Evolutionary conservation across 2,329 filamentous ascomycete species (phyloP).

Genomic region (Sporothrix globosa): DNA sequence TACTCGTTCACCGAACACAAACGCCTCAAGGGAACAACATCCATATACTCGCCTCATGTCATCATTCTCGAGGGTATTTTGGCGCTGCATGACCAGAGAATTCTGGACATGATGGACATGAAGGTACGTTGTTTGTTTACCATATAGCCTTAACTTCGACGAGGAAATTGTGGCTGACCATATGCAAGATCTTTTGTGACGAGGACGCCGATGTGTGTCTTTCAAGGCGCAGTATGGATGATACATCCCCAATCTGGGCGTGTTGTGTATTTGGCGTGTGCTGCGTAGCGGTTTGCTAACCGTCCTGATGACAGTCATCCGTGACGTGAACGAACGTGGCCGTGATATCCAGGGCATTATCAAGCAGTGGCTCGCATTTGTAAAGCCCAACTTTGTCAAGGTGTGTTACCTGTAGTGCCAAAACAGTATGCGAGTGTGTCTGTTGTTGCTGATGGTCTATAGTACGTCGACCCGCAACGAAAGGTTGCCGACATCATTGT

Average conservation of each 20-base stretch:
- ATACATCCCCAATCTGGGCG: constrained; percentile 28
- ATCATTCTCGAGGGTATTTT: constrained; percentile 95
- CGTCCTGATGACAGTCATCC: constrained; percentile 61
- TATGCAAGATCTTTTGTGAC: constrained; percentile 81
- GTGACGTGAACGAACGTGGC: constrained; percentile 86
- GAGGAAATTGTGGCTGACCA: constrained; percentile 5
- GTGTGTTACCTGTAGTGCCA: constrained; percentile 39
- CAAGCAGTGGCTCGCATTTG: constrained; percentile 96
- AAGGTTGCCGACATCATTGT: constrained; percentile 94
- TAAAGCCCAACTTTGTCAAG: constrained; percentile 95
- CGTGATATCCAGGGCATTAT: constrained; percentile 93
- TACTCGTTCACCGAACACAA: constrained; percentile 96
- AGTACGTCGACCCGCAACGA: constrained; percentile 88
- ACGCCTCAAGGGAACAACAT: constrained; percentile 75
- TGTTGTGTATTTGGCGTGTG: not conserved
- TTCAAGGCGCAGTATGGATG: constrained; percentile 73
- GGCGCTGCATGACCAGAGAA: constrained; percentile 83
- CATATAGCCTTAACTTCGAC: not conserved
- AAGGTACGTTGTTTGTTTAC: constrained; percentile 59
- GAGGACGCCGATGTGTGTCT: constrained; percentile 94
- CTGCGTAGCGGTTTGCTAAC: constrained; percentile 25
- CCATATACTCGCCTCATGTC: constrained; percentile 95
- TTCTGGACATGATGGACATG: constrained; percentile 86
- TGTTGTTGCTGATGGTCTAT: not conserved
- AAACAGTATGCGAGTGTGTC: not conserved